Evolutionary conservation across 192 early-diverging fungal genomes (phyloP).

Genomic region (Geosiphon pyriformis): DNA sequence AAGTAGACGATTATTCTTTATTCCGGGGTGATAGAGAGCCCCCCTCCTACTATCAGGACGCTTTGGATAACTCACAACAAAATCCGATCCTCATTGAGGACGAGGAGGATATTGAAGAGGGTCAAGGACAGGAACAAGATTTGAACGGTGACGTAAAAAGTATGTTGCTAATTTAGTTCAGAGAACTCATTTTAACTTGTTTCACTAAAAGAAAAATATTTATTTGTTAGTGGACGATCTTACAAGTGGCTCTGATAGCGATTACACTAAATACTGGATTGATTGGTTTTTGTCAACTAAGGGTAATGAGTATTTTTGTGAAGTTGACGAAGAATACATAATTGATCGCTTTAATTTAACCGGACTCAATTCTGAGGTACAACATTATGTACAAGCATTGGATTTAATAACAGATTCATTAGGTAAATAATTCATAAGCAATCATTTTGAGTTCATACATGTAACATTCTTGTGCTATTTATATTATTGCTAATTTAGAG

Average conservation of each 20-base stretch:
- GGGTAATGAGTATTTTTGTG: conserved; percentile 97
- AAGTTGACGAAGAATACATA: conserved; percentile 97
- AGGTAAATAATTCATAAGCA: conserved; percentile 35
- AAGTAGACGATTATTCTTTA: background rate
- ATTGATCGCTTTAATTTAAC: conserved; percentile 97
- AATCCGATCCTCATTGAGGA: conserved; percentile 24
- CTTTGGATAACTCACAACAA: conserved; percentile 16
- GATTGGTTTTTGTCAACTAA: conserved; percentile 90
- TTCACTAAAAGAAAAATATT: background rate
- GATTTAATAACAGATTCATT: conserved; percentile 89
- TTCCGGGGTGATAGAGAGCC: background rate
- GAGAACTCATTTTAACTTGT: background rate
- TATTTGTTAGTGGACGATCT: conserved; percentile 47
- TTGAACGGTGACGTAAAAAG: conserved; percentile 22
- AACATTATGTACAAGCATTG: conserved; percentile 83
- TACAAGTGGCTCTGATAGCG: conserved; percentile 54
- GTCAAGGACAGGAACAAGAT: conserved; percentile 10
- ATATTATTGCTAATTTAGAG: conserved; percentile 38
- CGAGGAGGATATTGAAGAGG: conserved; percentile 13
- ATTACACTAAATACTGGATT: conserved; percentile 81
- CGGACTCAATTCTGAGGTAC: conserved; percentile 84
- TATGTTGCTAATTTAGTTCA: background rate
- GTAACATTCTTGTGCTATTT: background rate
- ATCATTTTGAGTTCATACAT: background rate
- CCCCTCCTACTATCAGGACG: background rate